Evolutionary conservation across 1,284 basidiomycete species (phyloP).

Genomic region (Cryptococcus jaspeensis): DNA sequence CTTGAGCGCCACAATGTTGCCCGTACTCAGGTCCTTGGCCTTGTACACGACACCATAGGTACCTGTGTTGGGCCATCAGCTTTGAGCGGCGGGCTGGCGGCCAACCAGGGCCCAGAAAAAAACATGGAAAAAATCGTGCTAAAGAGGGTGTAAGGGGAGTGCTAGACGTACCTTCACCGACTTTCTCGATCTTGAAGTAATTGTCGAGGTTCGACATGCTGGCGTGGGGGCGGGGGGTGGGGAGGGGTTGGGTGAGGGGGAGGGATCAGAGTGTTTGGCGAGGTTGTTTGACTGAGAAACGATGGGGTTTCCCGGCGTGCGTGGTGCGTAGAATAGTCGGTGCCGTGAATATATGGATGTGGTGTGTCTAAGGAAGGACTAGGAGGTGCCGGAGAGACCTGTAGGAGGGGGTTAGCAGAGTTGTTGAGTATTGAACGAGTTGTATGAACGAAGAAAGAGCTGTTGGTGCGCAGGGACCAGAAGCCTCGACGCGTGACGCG

Average conservation of each 20-base stretch:
- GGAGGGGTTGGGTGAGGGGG: neutral
- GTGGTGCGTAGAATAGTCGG: no score
- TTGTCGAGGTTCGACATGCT: constrained; percentile 49
- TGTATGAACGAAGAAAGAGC: neutral
- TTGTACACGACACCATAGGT: constrained; percentile 99
- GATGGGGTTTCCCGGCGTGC: neutral
- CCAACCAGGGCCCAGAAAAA: neutral
- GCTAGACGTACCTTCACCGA: constrained; percentile 57
- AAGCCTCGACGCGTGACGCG: neutral
- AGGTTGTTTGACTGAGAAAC: neutral
- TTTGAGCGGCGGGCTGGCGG: neutral
- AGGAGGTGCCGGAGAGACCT: neutral
- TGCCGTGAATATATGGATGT: neutral
- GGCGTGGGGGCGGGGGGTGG: neutral
- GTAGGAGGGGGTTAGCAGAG: no score
- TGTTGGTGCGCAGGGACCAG: neutral
- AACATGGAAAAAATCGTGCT: neutral
- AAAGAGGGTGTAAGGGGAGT: neutral
- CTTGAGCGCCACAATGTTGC: constrained; percentile 87
- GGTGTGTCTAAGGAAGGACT: neutral
- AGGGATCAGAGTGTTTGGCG: neutral
- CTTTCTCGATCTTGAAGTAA: constrained; percentile 74
- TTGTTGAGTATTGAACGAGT: neutral
- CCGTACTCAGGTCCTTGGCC: constrained; percentile 72
- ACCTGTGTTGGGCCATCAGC: constrained; percentile 57